phyloP scores from a whole-genome alignment of 352 stramenopile species.

The Pythium brassicae region DNA sequence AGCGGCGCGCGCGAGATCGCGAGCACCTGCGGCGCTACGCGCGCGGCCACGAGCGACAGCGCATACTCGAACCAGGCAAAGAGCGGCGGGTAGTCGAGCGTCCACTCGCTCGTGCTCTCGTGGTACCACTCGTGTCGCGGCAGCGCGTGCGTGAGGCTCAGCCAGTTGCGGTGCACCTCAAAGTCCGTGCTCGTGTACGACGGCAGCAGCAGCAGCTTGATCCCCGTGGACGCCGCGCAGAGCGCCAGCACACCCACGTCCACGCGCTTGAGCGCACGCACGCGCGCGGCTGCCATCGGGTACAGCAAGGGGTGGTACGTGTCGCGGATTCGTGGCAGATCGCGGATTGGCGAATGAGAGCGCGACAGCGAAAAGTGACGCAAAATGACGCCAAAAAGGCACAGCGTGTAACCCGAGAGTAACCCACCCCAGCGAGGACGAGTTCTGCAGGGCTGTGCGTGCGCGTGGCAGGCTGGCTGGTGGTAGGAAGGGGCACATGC shows the following conservation, averaged over 20 bases:
- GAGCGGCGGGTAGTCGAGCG: slow-evolving; percentile 97
- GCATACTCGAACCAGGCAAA: slow-evolving; percentile 97
- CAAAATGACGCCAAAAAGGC: no score
- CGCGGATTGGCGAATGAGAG: neutral
- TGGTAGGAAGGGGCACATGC: no score
- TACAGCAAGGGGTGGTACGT: neutral
- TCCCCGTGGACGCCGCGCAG: slow-evolving; percentile 37
- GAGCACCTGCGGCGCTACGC: slow-evolving; percentile 66
- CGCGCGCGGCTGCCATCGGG: neutral
- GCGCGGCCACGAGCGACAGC: slow-evolving; percentile 59
- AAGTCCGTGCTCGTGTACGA: slow-evolving; percentile 97
- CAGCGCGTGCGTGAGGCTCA: slow-evolving; percentile 92
- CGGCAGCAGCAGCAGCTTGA: slow-evolving; percentile 89
- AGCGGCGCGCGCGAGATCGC: slow-evolving; percentile 54
- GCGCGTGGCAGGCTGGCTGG: no score
- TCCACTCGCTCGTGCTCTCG: slow-evolving; percentile 94
- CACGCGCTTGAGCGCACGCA: slow-evolving; percentile 18
- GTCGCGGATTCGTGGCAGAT: no score
- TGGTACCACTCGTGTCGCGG: slow-evolving; percentile 93
- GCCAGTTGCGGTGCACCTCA: slow-evolving; percentile 98
- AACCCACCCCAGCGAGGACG: no score
- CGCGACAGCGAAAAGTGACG: neutral
- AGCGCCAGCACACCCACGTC: slow-evolving; percentile 45
- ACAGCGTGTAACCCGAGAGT: no score
- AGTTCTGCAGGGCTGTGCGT: no score